phyloP scores from a whole-genome alignment of 208 protist genomes.

The Acanthamoeba lenticulata region DNA sequence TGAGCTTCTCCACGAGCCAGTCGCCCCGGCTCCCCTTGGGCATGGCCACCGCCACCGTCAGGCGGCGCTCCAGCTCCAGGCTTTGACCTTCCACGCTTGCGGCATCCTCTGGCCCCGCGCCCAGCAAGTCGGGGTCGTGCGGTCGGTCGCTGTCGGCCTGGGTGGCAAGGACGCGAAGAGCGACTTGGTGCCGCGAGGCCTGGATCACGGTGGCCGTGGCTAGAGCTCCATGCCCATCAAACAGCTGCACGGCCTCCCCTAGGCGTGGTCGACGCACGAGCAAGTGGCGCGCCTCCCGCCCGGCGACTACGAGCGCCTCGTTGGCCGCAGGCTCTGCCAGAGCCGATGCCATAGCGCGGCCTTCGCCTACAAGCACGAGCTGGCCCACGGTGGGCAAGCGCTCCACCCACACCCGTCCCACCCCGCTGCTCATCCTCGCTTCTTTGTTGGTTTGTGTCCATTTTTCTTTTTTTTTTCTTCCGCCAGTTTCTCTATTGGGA shows the following conservation, averaged over 20 bases:
- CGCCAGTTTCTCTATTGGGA: too few species aligned
- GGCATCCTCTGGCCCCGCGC: neutral
- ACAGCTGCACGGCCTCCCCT: constrained; percentile 21
- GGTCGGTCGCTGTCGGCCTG: neutral
- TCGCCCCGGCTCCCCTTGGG: constrained; percentile 1
- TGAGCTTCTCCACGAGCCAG: constrained; percentile 22
- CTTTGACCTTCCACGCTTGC: too few species aligned
- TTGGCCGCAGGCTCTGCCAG: too few species aligned
- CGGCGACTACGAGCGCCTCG: neutral
- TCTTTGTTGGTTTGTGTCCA: too few species aligned
- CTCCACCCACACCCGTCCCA: neutral
- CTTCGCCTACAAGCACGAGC: neutral
- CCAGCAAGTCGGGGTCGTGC: neutral
- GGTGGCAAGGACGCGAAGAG: neutral
- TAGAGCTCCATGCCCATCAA: constrained; percentile 7
- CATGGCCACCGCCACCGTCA: constrained; percentile 6
- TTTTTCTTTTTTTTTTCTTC: too few species aligned
- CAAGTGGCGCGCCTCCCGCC: neutral
- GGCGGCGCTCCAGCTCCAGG: too few species aligned
- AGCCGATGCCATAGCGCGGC: too few species aligned
- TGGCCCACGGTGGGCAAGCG: neutral
- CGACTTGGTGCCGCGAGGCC: neutral
- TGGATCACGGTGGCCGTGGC: neutral
- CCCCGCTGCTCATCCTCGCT: neutral
- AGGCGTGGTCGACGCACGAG: neutral